Base-by-base conservation (phyloP, 768 basidiomycete species). In the Trametes gibbosa region DNA sequence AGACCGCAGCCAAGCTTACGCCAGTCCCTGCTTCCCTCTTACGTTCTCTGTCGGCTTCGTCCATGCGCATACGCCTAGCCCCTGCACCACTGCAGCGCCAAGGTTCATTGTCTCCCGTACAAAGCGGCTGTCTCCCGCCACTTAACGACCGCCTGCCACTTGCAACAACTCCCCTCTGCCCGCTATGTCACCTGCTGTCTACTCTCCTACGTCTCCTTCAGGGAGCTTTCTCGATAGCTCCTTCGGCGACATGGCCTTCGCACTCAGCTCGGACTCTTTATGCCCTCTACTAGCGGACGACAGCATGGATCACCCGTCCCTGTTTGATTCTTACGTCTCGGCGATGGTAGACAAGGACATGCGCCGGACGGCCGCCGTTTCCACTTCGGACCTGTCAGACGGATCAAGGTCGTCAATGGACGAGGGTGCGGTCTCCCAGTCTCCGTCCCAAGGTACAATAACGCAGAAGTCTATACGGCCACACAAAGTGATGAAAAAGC, bases 41-140 rank as follows among this genome's bases (percentile, higher is more conserved):
- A 39, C 37, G 37, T 14, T 41, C 37, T 19, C 46, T 34, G n/a
- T 25, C 58, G 49, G 59, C 23, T 49, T 25, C 53, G 47, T 24
- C 40, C 8, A 43, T 51, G 50, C 12, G 39, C 42, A 39, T 56
- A 27, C 45, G n/a, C 32, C 50, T 50, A 47, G 37, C n/a, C 43
- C 24, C 17, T 32, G 5, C 39, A 19, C 45, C 46, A 27, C 43
- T 25, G 25, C 25, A 34, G 50, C 24, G 8, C 17, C 40, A 62
- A 58, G 56, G 41, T 51, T 25, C 52, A 57, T 62, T 62, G 61
- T 62, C 48, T 32, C 23, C 17, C 29, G 17, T 29, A 62, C 56
- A 62, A 62, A 62, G 61, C 61, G 41, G 17, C 49, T 23, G 35
- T 56, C 41, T 35, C 25, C 49, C 53, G 59, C 59, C 59, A 57